phyloP scores from a whole-genome alignment of 768 basidiomycete genomes.

The Artomyces pyxidatus region DNA sequence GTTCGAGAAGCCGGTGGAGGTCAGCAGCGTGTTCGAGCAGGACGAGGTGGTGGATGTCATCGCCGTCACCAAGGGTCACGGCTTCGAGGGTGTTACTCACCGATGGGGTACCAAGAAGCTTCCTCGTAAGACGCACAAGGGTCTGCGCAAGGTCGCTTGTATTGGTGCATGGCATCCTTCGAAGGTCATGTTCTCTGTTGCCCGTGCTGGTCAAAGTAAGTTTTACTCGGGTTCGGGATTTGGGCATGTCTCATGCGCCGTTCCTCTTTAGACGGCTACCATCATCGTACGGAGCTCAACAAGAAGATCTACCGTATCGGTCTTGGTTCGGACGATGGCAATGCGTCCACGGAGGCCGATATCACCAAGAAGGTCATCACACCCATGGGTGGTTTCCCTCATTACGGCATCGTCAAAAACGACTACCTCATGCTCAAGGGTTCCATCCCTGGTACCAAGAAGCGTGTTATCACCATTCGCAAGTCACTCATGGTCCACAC shows the following conservation, averaged over 20 bases:
- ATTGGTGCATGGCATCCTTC: constrained; percentile 98
- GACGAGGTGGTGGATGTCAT: constrained; percentile 96
- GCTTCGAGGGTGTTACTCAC: constrained; percentile 98
- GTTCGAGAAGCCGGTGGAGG: constrained; percentile 94
- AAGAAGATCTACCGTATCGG: constrained; percentile 99
- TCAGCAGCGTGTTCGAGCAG: constrained; percentile 85
- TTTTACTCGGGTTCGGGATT: no score
- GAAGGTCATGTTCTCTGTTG: constrained; percentile 99
- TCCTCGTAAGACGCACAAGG: constrained; percentile 98
- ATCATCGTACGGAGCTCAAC: constrained; percentile 96
- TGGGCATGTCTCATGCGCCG: no score
- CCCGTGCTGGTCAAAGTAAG: constrained; percentile 98
- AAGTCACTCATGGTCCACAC: constrained; percentile 97
- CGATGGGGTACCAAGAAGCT: constrained; percentile 99
- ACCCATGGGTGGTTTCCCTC: constrained; percentile 98
- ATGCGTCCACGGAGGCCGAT: constrained; percentile 92
- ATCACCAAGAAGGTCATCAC: constrained; percentile 90
- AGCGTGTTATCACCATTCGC: constrained; percentile 95
- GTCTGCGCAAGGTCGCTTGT: constrained; percentile 99
- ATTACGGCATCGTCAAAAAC: constrained; percentile 98
- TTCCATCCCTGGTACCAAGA: constrained; percentile 91
- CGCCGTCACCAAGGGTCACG: constrained; percentile 98
- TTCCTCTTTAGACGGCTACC: constrained; percentile 67
- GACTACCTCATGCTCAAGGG: constrained; percentile 98
- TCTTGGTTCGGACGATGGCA: constrained; percentile 62